phyloP scores from a whole-genome alignment of 129 eudicot genomes.

The sunflower (Helianthus annuus) region HanXRQr2.0-SUNRISE NC_035449.2:178960673-178961172 shows the following conservation, averaged over 20 bases:
- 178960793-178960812: conserved; percentile 54
- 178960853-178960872: conserved; percentile 49
- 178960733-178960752: conserved; percentile 15
- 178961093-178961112: too few species aligned
- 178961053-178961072: too few species aligned
- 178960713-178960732: not conserved
- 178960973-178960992: conserved; percentile 56
- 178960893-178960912: conserved; percentile 49
- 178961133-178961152: too few species aligned
- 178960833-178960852: conserved; percentile 52
- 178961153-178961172: too few species aligned
- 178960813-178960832: conserved; percentile 36
- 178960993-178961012: conserved; percentile 34
- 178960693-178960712: not conserved
- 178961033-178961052: too few species aligned
- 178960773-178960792: conserved; percentile 54
- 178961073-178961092: too few species aligned
- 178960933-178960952: conserved; percentile 48
- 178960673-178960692: not conserved
- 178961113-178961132: too few species aligned
- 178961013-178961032: too few species aligned
- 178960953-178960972: conserved; percentile 60
- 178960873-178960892: conserved; percentile 50
- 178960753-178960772: conserved; percentile 47
- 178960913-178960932: conserved; percentile 58